Percentiles rank a stretch among this genome's conserved stretches.
Conservation (phyloP, 352 stramenopile genomes). For the Thalassiosira hispida region DNA sequence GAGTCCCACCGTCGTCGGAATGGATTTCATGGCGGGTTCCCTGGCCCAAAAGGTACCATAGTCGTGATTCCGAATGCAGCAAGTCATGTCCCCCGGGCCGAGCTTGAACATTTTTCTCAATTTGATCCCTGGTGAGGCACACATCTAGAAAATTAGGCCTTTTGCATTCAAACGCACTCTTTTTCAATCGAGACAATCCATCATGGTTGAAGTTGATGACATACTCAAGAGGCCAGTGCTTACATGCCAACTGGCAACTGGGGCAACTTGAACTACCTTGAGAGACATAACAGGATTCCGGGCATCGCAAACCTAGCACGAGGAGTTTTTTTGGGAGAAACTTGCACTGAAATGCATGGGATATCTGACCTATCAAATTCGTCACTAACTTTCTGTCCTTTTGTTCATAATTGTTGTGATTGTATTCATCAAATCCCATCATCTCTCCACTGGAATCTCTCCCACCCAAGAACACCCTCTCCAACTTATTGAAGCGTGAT, state of each 20-base stretch:
- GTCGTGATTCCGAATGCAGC: constrained; percentile 23
- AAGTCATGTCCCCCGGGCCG: constrained; percentile 26
- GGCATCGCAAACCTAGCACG: constrained; percentile 4
- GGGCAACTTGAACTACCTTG: neutral
- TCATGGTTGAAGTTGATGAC: constrained; percentile 1
- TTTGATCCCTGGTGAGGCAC: constrained; percentile 8
- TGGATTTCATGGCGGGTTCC: constrained; percentile 9
- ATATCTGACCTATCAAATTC: constrained; percentile 6
- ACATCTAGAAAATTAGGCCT: constrained; percentile 34
- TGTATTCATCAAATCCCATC: neutral
- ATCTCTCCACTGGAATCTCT: neutral
- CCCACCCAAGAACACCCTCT: constrained; percentile 17
- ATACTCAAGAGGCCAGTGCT: constrained; percentile 4
- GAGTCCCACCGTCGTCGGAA: neutral
- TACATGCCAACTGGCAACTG: constrained; percentile 8
- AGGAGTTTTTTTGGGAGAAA: constrained; percentile 4
- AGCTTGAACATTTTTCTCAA: constrained; percentile 25
- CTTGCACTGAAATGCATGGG: neutral
- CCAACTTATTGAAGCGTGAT: constrained; percentile 16
- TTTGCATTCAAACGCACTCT: neutral
- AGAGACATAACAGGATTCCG: neutral
- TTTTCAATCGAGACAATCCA: constrained; percentile 4
- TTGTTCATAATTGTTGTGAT: neutral
- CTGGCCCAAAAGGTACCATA: constrained; percentile 14
- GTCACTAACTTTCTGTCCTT: neutral